Base-by-base conservation (phyloP, 768 basidiomycete species). In the Amanita exitialis region DNA sequence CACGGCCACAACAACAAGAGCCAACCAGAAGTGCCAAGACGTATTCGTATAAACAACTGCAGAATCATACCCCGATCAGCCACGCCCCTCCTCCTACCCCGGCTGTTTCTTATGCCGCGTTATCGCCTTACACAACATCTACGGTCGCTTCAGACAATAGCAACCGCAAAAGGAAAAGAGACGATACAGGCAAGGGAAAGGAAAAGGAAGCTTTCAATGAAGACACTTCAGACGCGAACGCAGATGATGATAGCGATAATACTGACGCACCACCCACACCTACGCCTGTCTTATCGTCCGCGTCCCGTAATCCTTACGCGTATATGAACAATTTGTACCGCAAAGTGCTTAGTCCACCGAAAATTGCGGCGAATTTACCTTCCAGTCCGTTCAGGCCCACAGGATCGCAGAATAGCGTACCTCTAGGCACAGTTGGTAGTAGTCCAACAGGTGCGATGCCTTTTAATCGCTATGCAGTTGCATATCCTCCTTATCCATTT, bases 401-500 rank as follows among this genome's bases (percentile, higher is more conserved):
- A 44, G 23, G 13, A 20, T 25, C 20, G n/a, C 25, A 20, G 28
- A 27, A 25, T 43, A 8, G 36, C 45, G 30, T 34, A 10, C 13
- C 30, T 12, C 16, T 47, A 7, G 25, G 37, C 18, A 15, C 47
- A 28, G 3, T 27, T 6, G 25, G 8, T 18, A 42, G 10, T 23
- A 49, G 39, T 9, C 38, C 48, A 28, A 30, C 30, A 10, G 30
- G 27, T 34, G 12, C 45, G 10, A 47, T 36, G 1, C 20, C 45
- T 5, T 18, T 42, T 6, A 49, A 16, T 42, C 38, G 16, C 39
- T 42, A 42, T 18, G n/a, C 38, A 41, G 16, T 49, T 56, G 57
- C 23, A 47, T 64, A 7, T 57, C 64, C 6, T 66, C 59, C 47
- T 61, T 64, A 7, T 62, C 58, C 44, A 39, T 61, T 9, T 57